phyloP scores from a whole-genome alignment of 768 basidiomycete species.

The Boletus eberwhitei region DNA sequence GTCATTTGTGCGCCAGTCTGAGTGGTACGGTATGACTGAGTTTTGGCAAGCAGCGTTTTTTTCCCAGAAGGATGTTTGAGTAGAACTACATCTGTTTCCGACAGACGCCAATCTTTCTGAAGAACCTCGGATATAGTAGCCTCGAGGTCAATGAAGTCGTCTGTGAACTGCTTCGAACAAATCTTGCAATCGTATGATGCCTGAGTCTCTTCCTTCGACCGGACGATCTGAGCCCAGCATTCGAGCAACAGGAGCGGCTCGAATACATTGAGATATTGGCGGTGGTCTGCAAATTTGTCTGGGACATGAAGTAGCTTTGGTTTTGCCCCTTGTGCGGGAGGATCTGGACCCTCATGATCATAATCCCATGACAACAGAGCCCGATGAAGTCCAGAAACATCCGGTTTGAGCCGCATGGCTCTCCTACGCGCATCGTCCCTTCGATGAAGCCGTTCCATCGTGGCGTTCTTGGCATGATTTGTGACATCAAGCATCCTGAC shows the following conservation, averaged over 20 bases:
- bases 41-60: slow-evolving; percentile 69
- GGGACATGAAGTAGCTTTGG: slow-evolving; percentile 48
- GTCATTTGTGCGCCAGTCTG: slow-evolving; percentile 52
- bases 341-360: slow-evolving; percentile 57
- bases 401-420: slow-evolving; percentile 74
- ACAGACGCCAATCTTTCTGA: slow-evolving; percentile 67
- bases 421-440: slow-evolving; percentile 59
- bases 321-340: slow-evolving; percentile 46
- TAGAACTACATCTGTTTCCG: slow-evolving; percentile 85
- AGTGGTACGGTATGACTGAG: slow-evolving; percentile 43
- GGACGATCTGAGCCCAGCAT: slow-evolving; percentile 83
- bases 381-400: slow-evolving; percentile 75
- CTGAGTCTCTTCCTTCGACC: slow-evolving; percentile 66
- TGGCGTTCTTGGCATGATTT: slow-evolving; percentile 38
- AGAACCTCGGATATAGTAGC: slow-evolving; percentile 55
- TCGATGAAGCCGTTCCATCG: slow-evolving; percentile 49
- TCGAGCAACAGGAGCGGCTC: slow-evolving; percentile 85
- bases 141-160: slow-evolving; percentile 83
- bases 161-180: slow-evolving; percentile 63
- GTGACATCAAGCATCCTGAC: slow-evolving; percentile 62
- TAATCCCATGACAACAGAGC: slow-evolving; percentile 86
- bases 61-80: slow-evolving; percentile 57
- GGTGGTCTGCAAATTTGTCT: slow-evolving; percentile 57
- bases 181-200: slow-evolving; percentile 62
- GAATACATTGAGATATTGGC: slow-evolving; percentile 71